Percentiles rank a stretch among this genome's conserved stretches.
These are phyloP conservation scores for Globisporangium recalcitrans DNA, from an alignment of 352 stramenopile species.

Conservation along the genomic window DNA sequence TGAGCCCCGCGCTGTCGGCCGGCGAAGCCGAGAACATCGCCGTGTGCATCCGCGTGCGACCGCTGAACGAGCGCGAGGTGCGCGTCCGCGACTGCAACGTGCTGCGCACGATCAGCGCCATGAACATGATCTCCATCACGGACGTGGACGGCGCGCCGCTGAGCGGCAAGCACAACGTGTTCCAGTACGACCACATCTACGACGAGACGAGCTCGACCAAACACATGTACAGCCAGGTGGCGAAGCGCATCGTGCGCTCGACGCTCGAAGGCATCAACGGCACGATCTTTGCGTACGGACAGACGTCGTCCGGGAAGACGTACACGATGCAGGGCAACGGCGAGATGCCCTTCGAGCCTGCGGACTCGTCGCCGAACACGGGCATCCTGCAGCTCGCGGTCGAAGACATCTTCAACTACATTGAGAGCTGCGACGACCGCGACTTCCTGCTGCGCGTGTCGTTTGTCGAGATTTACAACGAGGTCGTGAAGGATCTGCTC, in stretches of 20 bases:
- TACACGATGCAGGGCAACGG: slow-evolving; percentile 93
- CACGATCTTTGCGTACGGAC: slow-evolving; percentile 95
- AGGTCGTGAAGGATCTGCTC: slow-evolving; percentile 96
- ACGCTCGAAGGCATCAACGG: slow-evolving; percentile 74
- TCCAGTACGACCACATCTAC: slow-evolving; percentile 82
- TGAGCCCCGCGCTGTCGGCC: neutral
- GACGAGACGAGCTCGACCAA: slow-evolving; percentile 39
- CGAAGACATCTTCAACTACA: slow-evolving; percentile 91
- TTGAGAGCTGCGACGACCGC: slow-evolving; percentile 72
- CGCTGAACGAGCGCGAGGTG: slow-evolving; percentile 68
- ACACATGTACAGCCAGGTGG: slow-evolving; percentile 57
- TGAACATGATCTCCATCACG: slow-evolving; percentile 55
- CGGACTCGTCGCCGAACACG: slow-evolving; percentile 17
- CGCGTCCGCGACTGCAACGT: slow-evolving; percentile 37
- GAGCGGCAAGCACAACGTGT: slow-evolving; percentile 62
- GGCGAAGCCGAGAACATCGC: slow-evolving; percentile 64
- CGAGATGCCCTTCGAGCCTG: slow-evolving; percentile 22
- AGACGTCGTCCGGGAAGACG: slow-evolving; percentile 95
- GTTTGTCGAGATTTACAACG: slow-evolving; percentile 99
- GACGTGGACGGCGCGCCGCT: slow-evolving; percentile 48
- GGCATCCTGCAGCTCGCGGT: slow-evolving; percentile 91
- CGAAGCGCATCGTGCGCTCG: slow-evolving; percentile 69
- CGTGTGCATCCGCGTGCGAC: slow-evolving; percentile 78
- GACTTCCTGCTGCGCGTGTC: slow-evolving; percentile 95
- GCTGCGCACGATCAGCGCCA: slow-evolving; percentile 30